Base-by-base conservation (phyloP, 495 filamentous ascomycete genomes). In the Aspergillus kassunensis region DNA sequence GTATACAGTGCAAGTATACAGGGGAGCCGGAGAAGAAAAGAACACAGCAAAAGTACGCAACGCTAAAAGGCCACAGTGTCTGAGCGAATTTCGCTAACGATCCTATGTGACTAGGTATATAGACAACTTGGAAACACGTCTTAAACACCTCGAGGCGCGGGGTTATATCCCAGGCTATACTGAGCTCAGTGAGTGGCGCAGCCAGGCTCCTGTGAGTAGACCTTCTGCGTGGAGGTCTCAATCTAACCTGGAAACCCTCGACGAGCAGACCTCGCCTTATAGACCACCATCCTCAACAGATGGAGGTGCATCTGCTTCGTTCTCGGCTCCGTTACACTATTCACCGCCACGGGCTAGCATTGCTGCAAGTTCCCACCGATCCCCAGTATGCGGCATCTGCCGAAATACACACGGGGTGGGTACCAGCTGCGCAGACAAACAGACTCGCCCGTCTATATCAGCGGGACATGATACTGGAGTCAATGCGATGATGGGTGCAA, bases 401-500 rank as follows among this genome's bases (percentile, higher is more conserved):
- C 53, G 53, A 23, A 13, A 18, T 12, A 49, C 42, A 4, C 42
- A 46, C 18, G 37, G 48, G 10, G 36, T 27, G 16, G 43, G 37
- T 46, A 3, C 34, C 6, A 31, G 13, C 6, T 35, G 36, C 13
- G 19, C 25, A 8, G 43, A 49, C 12, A 31, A 29, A 45, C 29
- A 13, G 36, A 27, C 13, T 33, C 44, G 12, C 42, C n/a, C n/a
- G n/a, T n/a, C n/a, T n/a, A 3, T 13, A 47, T 0, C 4, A 29
- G 23, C 37, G 34, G 4, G 24, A 16, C 5, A n/a, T n/a, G n/a
- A n/a, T n/a, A n/a, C 63, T 29, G 65, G 69, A 0, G 67, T 72
- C 3, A 72, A 69, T 51, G 67, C 69, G 2, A 72, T 72, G 67
- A 67, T 72, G 67, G 69, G 67, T 10, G 59, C 65, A 0, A 60